A percentile compares a stretch with the other conserved stretches of the same genome.
Evolutionary conservation across 768 basidiomycete genomes (phyloP).

Genomic region (Tylopilus sp.): DNA sequence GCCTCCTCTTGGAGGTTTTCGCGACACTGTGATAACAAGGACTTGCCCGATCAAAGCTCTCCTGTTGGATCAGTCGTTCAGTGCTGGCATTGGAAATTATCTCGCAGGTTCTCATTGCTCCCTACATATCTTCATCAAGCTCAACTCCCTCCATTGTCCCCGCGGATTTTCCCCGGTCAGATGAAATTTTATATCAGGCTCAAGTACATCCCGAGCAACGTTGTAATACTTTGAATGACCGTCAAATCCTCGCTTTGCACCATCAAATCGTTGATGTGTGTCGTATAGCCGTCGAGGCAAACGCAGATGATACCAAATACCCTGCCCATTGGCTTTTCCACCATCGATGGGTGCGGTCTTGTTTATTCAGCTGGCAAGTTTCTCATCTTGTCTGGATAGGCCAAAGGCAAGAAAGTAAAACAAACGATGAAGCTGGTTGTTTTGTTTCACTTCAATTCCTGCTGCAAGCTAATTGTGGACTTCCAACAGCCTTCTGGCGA

Average conservation of each 20-base stretch:
- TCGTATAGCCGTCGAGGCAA: conserved; percentile 56
- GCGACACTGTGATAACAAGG: conserved; percentile 45
- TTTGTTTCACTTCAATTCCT: neutral
- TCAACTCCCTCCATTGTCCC: neutral
- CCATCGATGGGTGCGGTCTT: conserved; percentile 55
- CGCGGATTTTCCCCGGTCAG: conserved; percentile 26
- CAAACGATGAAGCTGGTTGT: conserved; percentile 47
- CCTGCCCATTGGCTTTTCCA: conserved; percentile 67
- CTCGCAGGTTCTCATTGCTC: conserved; percentile 51
- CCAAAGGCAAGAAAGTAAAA: conserved; percentile 55
- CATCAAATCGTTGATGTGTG: conserved; percentile 54
- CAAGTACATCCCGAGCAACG: conserved; percentile 69
- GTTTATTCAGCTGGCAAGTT: neutral
- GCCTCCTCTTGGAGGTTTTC: conserved; percentile 55
- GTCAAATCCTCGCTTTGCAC: conserved; percentile 50
- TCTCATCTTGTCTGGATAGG: conserved; percentile 35
- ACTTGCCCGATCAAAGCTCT: conserved; percentile 69
- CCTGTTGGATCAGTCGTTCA: conserved; percentile 77
- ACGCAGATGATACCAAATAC: conserved; percentile 67
- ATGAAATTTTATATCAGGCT: conserved; percentile 74
- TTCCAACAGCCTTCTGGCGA: conserved; percentile 58
- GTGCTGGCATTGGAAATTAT: conserved; percentile 82
- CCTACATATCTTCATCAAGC: neutral
- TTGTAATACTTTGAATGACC: conserved; percentile 50
- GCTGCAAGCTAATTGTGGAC: conserved; percentile 1